phyloP scores from a whole-genome alignment of 345 rosid species.

The Camelina neglecta region DNA sequence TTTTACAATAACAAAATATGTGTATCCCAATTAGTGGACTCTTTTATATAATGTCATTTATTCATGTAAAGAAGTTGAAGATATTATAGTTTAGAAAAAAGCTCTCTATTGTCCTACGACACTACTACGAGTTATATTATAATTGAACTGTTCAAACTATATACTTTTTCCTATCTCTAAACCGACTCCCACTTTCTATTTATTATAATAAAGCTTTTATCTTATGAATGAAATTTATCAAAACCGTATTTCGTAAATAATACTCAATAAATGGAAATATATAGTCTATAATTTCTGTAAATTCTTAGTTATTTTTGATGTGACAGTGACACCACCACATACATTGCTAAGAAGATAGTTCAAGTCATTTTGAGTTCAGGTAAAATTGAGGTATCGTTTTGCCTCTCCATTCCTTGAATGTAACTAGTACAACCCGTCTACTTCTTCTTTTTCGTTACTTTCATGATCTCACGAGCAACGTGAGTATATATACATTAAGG shows the following conservation, averaged over 20 bases:
- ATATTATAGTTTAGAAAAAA: slow-evolving; percentile 44
- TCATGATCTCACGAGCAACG: no score
- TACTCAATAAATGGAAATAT: not conserved
- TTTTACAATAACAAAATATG: slow-evolving; percentile 25
- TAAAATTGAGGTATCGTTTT: no score
- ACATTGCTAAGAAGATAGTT: no score
- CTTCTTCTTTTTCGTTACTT: no score
- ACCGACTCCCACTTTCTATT: slow-evolving; percentile 28
- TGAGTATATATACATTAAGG: no score
- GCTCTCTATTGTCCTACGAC: slow-evolving; percentile 45
- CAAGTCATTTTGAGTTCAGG: no score
- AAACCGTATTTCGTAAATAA: not conserved
- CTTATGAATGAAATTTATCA: not conserved
- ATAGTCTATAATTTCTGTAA: not conserved
- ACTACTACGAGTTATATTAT: slow-evolving; percentile 30
- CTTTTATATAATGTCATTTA: not conserved
- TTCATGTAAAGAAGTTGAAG: slow-evolving; percentile 22
- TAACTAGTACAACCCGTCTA: no score
- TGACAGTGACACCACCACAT: no score
- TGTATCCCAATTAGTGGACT: slow-evolving; percentile 24
- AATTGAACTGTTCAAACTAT: slow-evolving; percentile 10
- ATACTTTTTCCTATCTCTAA: slow-evolving; percentile 27
- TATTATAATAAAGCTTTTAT: not conserved
- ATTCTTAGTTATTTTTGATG: not conserved
- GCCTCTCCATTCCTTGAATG: no score